Base-by-base conservation (phyloP, 768 basidiomycete species). In the Amanita pallidorosea region DNA sequence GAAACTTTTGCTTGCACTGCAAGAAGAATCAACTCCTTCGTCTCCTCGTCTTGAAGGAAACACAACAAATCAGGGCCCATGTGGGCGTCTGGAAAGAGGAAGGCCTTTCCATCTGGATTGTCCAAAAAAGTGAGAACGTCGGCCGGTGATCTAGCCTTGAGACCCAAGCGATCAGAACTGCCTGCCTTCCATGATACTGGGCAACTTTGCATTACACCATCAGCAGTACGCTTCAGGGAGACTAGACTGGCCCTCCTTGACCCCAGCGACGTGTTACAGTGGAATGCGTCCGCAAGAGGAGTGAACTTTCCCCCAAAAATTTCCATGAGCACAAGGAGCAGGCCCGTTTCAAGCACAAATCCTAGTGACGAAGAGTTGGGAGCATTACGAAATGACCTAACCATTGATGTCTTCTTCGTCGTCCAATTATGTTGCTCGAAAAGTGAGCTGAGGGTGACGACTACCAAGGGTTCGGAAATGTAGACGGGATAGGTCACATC, bases 1-100 rank as follows among this genome's bases (percentile, higher is more conserved):
- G 25, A 25, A 37, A 43, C 31, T 40, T 48, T 55, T 20, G n/a
- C 3, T 55, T 53, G 53, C 18, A 45, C 13, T 17, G 31, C 15
- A 20, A 23, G 11, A 51, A 45, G 20, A 37, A 54, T 54, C 41
- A 51, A 37, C 29, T 51, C 49, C 5, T 27, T 37, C 18, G 49
- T 54, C 42, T 54, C 49, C 42, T 45, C 44, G 40, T 54, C 54
- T 54, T 54, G 53, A 42, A 55, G 31, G 51, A 47, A 55, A 13
- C 35, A 46, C 38, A 52, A 41, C 12, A 55, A 43, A 20, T 55
- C 46, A 2, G 54, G 47, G 17, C 37, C 52, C 52, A 47, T 53
- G 34, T 53, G 54, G 51, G 1, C 41, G 27, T 55, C 52, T 17
- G 54, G 54, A 31, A 55, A 55, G 48, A 53, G 45, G 18, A 41